Base-by-base conservation (phyloP, 768 basidiomycete species). In the Boletus edulis region DNA sequence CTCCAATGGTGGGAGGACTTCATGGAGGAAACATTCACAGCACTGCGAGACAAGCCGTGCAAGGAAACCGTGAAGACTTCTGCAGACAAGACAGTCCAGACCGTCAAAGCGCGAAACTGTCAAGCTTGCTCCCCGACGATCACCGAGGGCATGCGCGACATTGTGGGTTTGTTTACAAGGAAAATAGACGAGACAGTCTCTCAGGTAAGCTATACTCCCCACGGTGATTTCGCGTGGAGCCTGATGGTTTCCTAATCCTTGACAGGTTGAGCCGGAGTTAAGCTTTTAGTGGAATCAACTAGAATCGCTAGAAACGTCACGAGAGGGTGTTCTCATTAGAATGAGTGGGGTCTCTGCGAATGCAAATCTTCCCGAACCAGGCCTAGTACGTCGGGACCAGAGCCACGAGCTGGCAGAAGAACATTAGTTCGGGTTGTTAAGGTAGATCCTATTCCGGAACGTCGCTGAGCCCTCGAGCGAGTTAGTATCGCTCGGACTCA, bases 391-490 rank as follows among this genome's bases (percentile, higher is more conserved):
- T 22, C 22, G 22, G 3, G 22, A 22, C 22, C 22, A 22, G 20
- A 22, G 22, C 22, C 22, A 22, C 22, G 22, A 22, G 22, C 22
- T 22, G 22, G 22, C 22, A 22, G 22, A 22, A 22, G 22, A 22
- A 22, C 22, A 22, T 22, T 22, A 22, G 22, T 22, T 22, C 22
- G 22, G 22, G 22, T 22, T 22, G 22, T 22, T 22, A 22, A 22
- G 22, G 22, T 22, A 22, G 22, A 22, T 22, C 22, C 22, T 22
- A 22, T 2, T 22, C 22, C 22, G 22, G 22, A 22, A 58, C n/a
- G 66, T 68, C 2, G 17, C 60, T 13, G 22, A 22, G 22, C 22
- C 22, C 22, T 22, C 22, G 22, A 22, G 22, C 20, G 20, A 20
- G 20, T 22, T 22, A 3, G 22, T 22, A 22, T 22, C 22, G 22